Evolutionary conservation across 2,329 filamentous ascomycete species (phyloP).

Genomic region (Dactylonectria estremocensis): DNA sequence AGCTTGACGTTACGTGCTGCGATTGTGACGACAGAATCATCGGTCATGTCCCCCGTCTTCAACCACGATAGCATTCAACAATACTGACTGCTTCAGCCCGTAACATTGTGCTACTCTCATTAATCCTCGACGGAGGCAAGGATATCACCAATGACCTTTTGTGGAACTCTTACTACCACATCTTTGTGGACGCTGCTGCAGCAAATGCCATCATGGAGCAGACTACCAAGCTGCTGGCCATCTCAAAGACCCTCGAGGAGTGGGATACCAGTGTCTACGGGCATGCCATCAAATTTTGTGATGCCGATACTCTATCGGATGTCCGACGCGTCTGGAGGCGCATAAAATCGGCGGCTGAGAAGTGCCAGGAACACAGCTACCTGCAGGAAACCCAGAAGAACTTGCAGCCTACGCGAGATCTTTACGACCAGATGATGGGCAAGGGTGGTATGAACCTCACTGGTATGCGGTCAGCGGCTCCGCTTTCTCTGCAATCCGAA

Average conservation of each 20-base stretch:
- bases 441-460: constrained; percentile 45
- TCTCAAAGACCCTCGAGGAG: constrained; percentile 55
- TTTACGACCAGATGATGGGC: constrained; percentile 31
- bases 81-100: constrained; percentile 58
- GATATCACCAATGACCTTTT: constrained; percentile 49
- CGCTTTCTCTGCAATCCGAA: constrained; percentile 49
- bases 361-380: constrained; percentile 27
- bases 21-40: constrained; percentile 66
- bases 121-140: constrained; percentile 62
- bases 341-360: constrained; percentile 40
- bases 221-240: constrained; percentile 57
- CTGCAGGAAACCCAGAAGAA: constrained; percentile 35
- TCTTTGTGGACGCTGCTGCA: constrained; percentile 59
- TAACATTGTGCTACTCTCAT: constrained; percentile 67
- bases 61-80: background rate
- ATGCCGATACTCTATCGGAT: constrained; percentile 60
- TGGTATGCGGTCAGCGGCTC: constrained; percentile 57
- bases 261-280: constrained; percentile 66
- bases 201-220: constrained; percentile 58
- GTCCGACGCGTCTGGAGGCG: constrained; percentile 57
- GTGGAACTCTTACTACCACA: constrained; percentile 72
- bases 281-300: constrained; percentile 62
- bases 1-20: constrained; percentile 71
- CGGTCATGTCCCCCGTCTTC: constrained; percentile 54
- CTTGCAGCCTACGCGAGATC: constrained; percentile 38